Evolutionary conservation across 1,284 basidiomycete species (phyloP).

Genomic region (Irpex rosettiformis): DNA sequence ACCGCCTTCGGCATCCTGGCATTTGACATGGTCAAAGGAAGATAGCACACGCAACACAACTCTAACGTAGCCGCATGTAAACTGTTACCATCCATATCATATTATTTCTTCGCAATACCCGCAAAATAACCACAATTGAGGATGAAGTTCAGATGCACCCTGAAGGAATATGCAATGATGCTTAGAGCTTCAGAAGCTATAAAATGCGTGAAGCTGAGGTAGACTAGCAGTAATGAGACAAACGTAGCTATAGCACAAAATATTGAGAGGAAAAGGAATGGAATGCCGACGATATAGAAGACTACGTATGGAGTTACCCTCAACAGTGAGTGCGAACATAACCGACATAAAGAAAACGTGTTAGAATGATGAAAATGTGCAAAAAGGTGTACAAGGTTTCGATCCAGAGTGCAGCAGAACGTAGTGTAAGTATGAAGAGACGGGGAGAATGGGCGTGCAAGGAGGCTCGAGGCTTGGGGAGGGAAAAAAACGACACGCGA

Average conservation of each 20-base stretch:
- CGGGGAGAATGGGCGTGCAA: background rate
- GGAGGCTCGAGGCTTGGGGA: background rate
- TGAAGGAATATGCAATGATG: background rate
- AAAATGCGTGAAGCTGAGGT: slow-evolving; percentile 6
- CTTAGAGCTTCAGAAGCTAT: background rate
- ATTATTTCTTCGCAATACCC: background rate
- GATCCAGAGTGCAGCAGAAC: slow-evolving; percentile 13
- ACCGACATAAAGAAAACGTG: slow-evolving; percentile 11
- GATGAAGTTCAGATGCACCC: background rate
- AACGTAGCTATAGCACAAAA: slow-evolving; percentile 25
- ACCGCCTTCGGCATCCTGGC: slow-evolving; percentile 70
- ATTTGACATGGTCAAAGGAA: slow-evolving; percentile 54
- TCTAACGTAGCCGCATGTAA: background rate
- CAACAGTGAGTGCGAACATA: slow-evolving; percentile 18
- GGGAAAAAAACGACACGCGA: background rate
- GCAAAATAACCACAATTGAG: background rate
- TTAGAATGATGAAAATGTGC: slow-evolving; percentile 12
- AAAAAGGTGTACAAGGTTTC: slow-evolving; percentile 25
- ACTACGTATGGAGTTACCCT: slow-evolving; percentile 15
- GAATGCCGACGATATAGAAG: slow-evolving; percentile 13
- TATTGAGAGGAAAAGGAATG: slow-evolving; percentile 11
- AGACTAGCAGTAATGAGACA: slow-evolving; percentile 19
- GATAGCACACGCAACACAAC: slow-evolving; percentile 13
- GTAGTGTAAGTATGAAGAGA: background rate
- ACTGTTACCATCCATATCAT: background rate